Evolutionary conservation across 208 protist genomes (phyloP).

Genomic region (Crithidia thermophila): DNA sequence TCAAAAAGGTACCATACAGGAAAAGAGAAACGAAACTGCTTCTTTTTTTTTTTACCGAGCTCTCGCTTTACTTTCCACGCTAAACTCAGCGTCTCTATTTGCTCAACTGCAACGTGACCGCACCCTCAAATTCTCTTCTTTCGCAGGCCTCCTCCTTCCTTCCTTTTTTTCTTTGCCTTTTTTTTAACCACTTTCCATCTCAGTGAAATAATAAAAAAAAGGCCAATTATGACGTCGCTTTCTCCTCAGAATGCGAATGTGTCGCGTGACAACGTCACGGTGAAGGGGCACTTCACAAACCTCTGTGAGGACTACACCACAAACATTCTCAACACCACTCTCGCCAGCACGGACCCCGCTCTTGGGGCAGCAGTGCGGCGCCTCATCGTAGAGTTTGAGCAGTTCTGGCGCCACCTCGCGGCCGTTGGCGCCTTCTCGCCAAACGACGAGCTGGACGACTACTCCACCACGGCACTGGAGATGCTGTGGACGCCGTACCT

Average conservation of each 20-base stretch:
- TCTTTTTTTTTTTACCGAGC: too few species aligned
- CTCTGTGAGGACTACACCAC: constrained; percentile 54
- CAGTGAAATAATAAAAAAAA: too few species aligned
- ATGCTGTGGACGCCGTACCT: constrained; percentile 86
- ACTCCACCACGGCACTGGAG: constrained; percentile 79
- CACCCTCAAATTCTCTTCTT: too few species aligned
- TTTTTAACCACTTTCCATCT: too few species aligned
- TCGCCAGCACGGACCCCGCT: constrained; percentile 34
- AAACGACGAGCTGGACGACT: constrained; percentile 87
- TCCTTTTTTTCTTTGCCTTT: constrained; percentile 11
- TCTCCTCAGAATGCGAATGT: too few species aligned
- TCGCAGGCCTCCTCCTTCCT: not conserved
- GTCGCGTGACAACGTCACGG: constrained; percentile 37
- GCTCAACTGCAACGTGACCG: too few species aligned
- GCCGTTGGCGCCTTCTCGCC: constrained; percentile 69
- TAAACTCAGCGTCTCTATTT: too few species aligned
- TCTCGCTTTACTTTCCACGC: too few species aligned
- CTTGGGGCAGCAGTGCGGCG: constrained; percentile 32
- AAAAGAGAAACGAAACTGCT: too few species aligned
- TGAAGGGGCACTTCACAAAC: constrained; percentile 65
- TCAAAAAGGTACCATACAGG: too few species aligned
- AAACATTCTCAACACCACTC: constrained; percentile 37
- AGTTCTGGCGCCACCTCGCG: constrained; percentile 64
- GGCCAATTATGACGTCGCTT: too few species aligned
- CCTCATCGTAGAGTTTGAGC: constrained; percentile 65